Conservation (phyloP, 1,284 basidiomycete genomes). For the Cryptococcus sp. region DNA sequence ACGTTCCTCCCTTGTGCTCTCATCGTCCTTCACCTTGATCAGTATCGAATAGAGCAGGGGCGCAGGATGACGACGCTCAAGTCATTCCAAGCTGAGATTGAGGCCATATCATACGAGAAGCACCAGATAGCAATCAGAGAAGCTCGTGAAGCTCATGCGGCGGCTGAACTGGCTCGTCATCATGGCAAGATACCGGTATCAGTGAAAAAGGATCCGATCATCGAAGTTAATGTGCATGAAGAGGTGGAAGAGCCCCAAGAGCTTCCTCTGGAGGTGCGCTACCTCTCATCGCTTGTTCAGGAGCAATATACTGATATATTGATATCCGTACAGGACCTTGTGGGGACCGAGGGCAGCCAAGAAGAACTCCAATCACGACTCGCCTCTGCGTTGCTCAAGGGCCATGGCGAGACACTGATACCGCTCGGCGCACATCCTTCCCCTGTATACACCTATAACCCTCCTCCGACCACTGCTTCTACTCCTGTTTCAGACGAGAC, state of each 20-base stretch:
- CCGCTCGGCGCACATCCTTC: slow-evolving; percentile 45
- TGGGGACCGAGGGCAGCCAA: slow-evolving; percentile 23
- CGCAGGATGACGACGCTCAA: slow-evolving; percentile 45
- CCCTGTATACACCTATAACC: slow-evolving; percentile 27
- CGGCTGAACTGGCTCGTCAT: slow-evolving; percentile 45
- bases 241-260: slow-evolving; percentile 18
- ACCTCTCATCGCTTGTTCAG: neutral
- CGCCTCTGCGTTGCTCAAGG: slow-evolving; percentile 36
- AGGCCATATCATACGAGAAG: slow-evolving; percentile 46
- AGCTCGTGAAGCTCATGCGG: slow-evolving; percentile 42
- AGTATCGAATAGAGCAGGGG: no score
- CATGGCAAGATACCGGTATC: slow-evolving; percentile 31
- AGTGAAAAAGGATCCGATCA: slow-evolving; percentile 8
- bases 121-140: slow-evolving; percentile 41
- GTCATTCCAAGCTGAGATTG: slow-evolving; percentile 53
- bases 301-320: neutral
- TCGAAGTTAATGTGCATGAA: slow-evolving; percentile 16
- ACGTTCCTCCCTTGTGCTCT: no score
- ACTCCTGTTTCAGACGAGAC: no score
- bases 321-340: slow-evolving; percentile 28
- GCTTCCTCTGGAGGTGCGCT: slow-evolving; percentile 38
- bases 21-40: no score
- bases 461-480: slow-evolving; percentile 5
- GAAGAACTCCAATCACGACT: slow-evolving; percentile 40
- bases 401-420: slow-evolving; percentile 49